These are phyloP conservation scores for Cryphonectria carpinicola DNA, from an alignment of 2,329 filamentous ascomycete species.

Conservation along the genomic window DNA sequence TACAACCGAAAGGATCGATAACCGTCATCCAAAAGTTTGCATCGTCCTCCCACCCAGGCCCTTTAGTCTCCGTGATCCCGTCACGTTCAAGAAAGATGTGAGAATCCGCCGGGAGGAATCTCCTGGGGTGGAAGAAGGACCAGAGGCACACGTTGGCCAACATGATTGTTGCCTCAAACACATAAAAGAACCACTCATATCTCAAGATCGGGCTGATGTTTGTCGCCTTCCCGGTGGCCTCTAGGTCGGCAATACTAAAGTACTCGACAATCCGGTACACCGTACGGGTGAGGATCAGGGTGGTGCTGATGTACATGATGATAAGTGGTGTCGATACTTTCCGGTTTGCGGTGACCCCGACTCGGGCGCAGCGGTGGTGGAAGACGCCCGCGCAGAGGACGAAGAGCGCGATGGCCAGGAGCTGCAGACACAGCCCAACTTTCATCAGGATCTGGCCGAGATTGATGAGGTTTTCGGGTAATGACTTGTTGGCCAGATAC, in stretches of 20 bases:
- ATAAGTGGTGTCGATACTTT: constrained; percentile 43
- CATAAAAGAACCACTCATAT: constrained; percentile 63
- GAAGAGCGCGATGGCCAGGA: constrained; percentile 56
- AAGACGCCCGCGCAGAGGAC: constrained; percentile 52
- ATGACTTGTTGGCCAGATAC: constrained; percentile 50
- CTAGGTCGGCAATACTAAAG: constrained; percentile 51
- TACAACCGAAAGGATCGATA: constrained; percentile 7
- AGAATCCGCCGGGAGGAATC: constrained; percentile 52
- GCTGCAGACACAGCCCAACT: constrained; percentile 57
- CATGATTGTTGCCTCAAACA: constrained; percentile 61
- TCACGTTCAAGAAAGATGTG: constrained; percentile 56
- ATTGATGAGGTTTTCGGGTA: constrained; percentile 43
- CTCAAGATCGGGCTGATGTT: constrained; percentile 52
- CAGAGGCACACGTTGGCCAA: constrained; percentile 53
- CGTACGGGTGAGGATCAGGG: constrained; percentile 56
- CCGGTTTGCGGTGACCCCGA: constrained; percentile 40
- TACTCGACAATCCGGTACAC: constrained; percentile 64
- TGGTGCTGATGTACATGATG: constrained; percentile 55
- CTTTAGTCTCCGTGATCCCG: constrained; percentile 17
- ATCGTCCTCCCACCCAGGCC: background rate
- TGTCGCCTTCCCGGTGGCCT: constrained; percentile 38
- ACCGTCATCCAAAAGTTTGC: constrained; percentile 1
- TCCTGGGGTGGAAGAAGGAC: constrained; percentile 55
- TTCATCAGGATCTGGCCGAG: constrained; percentile 52
- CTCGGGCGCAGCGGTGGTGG: constrained; percentile 48